Conservation (phyloP, 164 flowering plant genomes). For the Stephania yunnanensis region DNA sequence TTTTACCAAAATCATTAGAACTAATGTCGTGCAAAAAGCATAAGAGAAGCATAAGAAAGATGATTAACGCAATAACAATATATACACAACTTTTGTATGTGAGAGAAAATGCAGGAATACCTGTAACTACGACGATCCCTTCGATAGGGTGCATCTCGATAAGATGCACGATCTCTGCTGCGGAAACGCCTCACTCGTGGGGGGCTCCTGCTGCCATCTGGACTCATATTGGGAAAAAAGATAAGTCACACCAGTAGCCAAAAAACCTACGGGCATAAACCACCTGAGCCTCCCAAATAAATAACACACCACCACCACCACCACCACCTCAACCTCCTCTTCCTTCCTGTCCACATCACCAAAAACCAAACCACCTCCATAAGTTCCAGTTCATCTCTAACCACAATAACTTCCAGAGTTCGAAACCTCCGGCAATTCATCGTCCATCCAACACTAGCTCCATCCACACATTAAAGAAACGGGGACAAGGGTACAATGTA, state of each 20-base stretch:
- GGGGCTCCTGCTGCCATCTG: slow-evolving; percentile 27
- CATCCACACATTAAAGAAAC: not conserved
- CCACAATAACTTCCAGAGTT: slow-evolving; percentile 1
- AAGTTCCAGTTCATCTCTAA: slow-evolving; percentile 6
- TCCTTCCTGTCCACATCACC: slow-evolving; percentile 24
- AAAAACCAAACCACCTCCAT: slow-evolving; percentile 26
- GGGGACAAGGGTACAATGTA: not conserved
- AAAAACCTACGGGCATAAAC: slow-evolving; percentile 6
- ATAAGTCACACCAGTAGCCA: slow-evolving; percentile 3
- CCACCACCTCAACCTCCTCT: slow-evolving; percentile 4
- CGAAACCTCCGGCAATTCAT: not conserved
- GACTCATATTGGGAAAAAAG: slow-evolving; percentile 13
- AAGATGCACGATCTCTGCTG: slow-evolving; percentile 26
- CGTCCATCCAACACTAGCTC: not conserved
- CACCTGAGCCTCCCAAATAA: slow-evolving; percentile 8
- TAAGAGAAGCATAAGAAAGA: not conserved
- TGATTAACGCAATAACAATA: not conserved
- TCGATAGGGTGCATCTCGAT: slow-evolving; percentile 33
- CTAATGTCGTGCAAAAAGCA: not conserved
- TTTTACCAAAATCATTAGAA: not conserved
- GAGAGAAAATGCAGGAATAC: slow-evolving; percentile 9
- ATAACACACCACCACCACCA: slow-evolving; percentile 13
- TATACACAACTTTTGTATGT: not conserved
- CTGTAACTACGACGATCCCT: slow-evolving; percentile 26
- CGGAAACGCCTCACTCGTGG: slow-evolving; percentile 24